Evolutionary conservation across 768 basidiomycete species (phyloP).

Genomic region (Leccinum rimulosum): DNA sequence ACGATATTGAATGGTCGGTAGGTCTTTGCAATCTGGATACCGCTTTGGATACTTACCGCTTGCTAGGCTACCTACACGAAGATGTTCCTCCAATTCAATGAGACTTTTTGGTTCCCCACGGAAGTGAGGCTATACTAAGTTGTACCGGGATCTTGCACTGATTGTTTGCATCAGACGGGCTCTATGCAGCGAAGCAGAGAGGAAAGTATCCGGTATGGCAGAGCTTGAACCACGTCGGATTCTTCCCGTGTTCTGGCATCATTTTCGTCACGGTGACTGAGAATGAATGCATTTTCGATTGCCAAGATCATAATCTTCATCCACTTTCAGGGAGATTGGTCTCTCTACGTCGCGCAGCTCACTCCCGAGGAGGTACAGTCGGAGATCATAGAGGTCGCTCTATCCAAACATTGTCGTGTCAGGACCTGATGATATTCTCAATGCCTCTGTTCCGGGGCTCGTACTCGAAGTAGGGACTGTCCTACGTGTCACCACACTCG

Average conservation of each 20-base stretch:
- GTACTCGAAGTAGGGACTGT: slow-evolving; percentile 70
- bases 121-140: slow-evolving; percentile 25
- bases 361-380: slow-evolving; percentile 43
- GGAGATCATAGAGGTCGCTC: slow-evolving; percentile 57
- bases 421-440: slow-evolving; percentile 51
- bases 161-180: slow-evolving; percentile 29
- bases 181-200: slow-evolving; percentile 57
- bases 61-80: slow-evolving; percentile 57
- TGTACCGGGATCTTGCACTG: background rate
- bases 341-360: slow-evolving; percentile 55
- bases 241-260: slow-evolving; percentile 60
- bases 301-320: background rate
- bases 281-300: background rate
- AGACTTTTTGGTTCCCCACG: slow-evolving; percentile 58
- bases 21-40: background rate
- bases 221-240: slow-evolving; percentile 53
- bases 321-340: slow-evolving; percentile 52
- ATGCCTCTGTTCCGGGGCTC: slow-evolving; percentile 45
- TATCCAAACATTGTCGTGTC: slow-evolving; percentile 54
- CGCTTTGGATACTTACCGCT: background rate
- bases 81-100: slow-evolving; percentile 61
- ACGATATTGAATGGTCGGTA: slow-evolving; percentile 55
- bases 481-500: slow-evolving; percentile 51
- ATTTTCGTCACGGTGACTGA: slow-evolving; percentile 30
- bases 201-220: slow-evolving; percentile 71